Evolutionary conservation across 2,329 filamentous ascomycete genomes (phyloP).

Genomic region (Talaromyces sp.): DNA sequence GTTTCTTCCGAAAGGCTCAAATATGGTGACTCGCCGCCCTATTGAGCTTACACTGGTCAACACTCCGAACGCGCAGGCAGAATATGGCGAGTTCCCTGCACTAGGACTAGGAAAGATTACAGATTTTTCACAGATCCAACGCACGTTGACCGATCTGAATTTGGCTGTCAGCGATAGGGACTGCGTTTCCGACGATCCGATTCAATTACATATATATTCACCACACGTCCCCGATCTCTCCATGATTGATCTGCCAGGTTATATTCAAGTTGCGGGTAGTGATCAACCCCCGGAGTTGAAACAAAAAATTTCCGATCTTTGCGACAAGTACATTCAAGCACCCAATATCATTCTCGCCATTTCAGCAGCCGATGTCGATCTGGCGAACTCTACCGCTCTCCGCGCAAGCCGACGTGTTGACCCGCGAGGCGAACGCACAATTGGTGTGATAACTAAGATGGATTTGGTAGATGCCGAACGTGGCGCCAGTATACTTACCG

Average conservation of each 20-base stretch:
- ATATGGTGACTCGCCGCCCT: conserved; percentile 95
- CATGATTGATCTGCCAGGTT: conserved; percentile 91
- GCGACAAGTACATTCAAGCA: conserved; percentile 95
- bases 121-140: conserved; percentile 79
- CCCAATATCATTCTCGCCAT: conserved; percentile 97
- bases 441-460: conserved; percentile 99
- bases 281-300: conserved; percentile 90
- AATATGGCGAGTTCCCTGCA: conserved; percentile 95
- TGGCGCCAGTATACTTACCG: conserved; percentile 73
- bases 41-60: conserved; percentile 97
- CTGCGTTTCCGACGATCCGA: conserved; percentile 94
- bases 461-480: conserved; percentile 84
- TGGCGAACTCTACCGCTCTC: conserved; percentile 92
- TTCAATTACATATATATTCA: conserved; percentile 92
- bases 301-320: conserved; percentile 91
- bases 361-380: conserved; percentile 92
- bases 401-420: conserved; percentile 88
- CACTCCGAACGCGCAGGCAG: conserved; percentile 77
- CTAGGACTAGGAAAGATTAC: conserved; percentile 84
- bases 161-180: conserved; percentile 84
- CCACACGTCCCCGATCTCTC: conserved; percentile 93
- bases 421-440: conserved; percentile 89
- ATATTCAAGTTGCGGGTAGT: conserved; percentile 90
- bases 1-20: conserved; percentile 94
- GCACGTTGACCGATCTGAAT: conserved; percentile 91